Evolutionary conservation across 2,329 filamentous ascomycete species (phyloP).

Genomic region (Paecilomyces sp.): DNA sequence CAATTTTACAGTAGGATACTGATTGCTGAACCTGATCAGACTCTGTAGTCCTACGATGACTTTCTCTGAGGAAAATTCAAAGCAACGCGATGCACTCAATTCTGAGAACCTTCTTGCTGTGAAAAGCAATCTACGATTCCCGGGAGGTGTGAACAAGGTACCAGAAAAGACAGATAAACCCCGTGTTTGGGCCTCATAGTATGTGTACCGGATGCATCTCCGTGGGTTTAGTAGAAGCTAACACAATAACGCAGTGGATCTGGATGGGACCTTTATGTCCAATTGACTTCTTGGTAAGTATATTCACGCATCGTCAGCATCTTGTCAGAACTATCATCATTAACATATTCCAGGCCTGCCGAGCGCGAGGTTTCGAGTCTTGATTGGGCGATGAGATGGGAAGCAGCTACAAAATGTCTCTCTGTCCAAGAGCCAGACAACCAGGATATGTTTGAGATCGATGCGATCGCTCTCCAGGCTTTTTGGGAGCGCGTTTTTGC

Average conservation of each 20-base stretch:
- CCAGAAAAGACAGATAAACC: neutral
- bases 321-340: neutral
- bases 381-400: slow-evolving; percentile 1
- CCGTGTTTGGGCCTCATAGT: neutral
- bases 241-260: neutral
- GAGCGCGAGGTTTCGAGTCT: neutral
- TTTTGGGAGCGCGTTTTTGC: slow-evolving; percentile 6
- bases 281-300: neutral
- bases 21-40: neutral
- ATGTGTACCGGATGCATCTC: neutral
- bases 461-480: slow-evolving; percentile 4
- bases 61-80: neutral
- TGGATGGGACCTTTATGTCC: neutral
- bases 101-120: neutral
- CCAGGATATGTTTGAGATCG: slow-evolving; percentile 6
- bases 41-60: neutral
- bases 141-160: neutral
- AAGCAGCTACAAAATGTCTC: slow-evolving; percentile 2
- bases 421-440: slow-evolving; percentile 1
- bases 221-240: neutral
- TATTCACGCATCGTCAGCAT: neutral
- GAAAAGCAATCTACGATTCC: neutral
- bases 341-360: neutral
- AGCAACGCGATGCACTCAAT: neutral
- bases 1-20: neutral